These are phyloP conservation scores for Nicotiana paniculata DNA, from an alignment of 257 asterid genomes.

Conservation along the genomic window DNA sequence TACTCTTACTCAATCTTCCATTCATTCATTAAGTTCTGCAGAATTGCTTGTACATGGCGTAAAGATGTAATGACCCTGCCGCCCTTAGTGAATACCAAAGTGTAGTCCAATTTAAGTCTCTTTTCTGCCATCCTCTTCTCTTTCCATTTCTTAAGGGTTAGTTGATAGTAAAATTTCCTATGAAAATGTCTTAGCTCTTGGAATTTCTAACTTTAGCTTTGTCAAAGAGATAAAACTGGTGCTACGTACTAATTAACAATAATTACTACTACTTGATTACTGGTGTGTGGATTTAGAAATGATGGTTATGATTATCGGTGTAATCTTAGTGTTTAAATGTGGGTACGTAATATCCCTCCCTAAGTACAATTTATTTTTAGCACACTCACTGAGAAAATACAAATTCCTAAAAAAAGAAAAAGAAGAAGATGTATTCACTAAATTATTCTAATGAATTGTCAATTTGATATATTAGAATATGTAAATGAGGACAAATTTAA, in stretches of 20 bases:
- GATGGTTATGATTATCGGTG: not conserved
- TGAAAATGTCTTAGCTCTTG: not conserved
- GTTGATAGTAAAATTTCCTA: not conserved
- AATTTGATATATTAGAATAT: too few relatives aligned
- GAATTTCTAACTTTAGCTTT: not conserved
- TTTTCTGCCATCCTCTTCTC: not conserved
- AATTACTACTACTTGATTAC: not conserved
- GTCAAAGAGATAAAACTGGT: not conserved
- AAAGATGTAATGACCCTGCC: constrained; percentile 13
- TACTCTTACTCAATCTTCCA: not conserved
- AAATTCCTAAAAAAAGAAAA: too few relatives aligned
- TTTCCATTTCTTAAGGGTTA: not conserved
- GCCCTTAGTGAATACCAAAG: not conserved
- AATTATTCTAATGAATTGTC: too few relatives aligned
- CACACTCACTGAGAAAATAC: too few relatives aligned
- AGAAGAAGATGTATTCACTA: too few relatives aligned
- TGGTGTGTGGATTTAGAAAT: not conserved
- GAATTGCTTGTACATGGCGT: constrained; percentile 21
- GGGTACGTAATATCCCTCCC: too few relatives aligned
- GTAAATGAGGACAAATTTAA: too few relatives aligned
- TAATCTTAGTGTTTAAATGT: not conserved
- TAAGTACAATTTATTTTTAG: too few relatives aligned
- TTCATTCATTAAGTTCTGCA: not conserved
- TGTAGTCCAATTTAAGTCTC: not conserved
- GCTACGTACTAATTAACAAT: not conserved